Conservation (phyloP, 768 basidiomycete species). For the Lactarius trivialis region DNA sequence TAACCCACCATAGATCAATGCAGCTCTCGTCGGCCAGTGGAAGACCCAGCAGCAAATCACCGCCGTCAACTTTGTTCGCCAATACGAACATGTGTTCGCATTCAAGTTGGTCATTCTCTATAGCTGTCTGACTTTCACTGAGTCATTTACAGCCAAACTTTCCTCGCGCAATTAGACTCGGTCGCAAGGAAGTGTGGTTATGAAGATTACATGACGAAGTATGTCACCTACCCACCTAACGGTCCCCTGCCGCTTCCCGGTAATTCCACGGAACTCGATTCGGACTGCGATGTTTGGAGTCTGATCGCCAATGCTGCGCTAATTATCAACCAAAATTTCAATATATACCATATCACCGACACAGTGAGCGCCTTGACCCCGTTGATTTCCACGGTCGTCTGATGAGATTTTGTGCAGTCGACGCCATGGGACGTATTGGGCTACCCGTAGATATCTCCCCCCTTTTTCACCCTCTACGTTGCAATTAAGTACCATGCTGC, state of each 20-base stretch:
- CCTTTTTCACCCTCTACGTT: not conserved
- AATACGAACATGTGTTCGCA: slow-evolving; percentile 62
- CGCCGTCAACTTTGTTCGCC: slow-evolving; percentile 67
- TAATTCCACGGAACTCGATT: slow-evolving; percentile 38
- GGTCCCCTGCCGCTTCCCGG: slow-evolving; percentile 63
- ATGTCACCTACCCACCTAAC: slow-evolving; percentile 63
- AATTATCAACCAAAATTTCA: slow-evolving; percentile 64
- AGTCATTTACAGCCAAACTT: slow-evolving; percentile 43
- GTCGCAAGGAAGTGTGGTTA: slow-evolving; percentile 54
- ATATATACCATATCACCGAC: slow-evolving; percentile 73
- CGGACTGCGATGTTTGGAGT: slow-evolving; percentile 63
- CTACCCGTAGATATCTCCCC: slow-evolving; percentile 50
- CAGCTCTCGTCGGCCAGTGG: slow-evolving; percentile 53
- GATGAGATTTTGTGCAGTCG: slow-evolving; percentile 32
- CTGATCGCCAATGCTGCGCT: slow-evolving; percentile 57
- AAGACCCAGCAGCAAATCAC: slow-evolving; percentile 66
- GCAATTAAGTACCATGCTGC: not conserved
- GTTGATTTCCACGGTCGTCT: not conserved
- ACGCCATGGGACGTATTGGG: slow-evolving; percentile 75
- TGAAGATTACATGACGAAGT: slow-evolving; percentile 50
- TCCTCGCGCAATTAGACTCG: slow-evolving; percentile 51
- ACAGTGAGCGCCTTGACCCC: slow-evolving; percentile 33
- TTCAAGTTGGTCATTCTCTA: slow-evolving; percentile 48
- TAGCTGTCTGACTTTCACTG: not conserved
- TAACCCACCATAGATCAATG: not conserved